Evolutionary conservation across 805 yeast species (phyloP), one percentile per base, ranked within the genome.

Genomic region (Metschnikowia picachoensis): DNA sequence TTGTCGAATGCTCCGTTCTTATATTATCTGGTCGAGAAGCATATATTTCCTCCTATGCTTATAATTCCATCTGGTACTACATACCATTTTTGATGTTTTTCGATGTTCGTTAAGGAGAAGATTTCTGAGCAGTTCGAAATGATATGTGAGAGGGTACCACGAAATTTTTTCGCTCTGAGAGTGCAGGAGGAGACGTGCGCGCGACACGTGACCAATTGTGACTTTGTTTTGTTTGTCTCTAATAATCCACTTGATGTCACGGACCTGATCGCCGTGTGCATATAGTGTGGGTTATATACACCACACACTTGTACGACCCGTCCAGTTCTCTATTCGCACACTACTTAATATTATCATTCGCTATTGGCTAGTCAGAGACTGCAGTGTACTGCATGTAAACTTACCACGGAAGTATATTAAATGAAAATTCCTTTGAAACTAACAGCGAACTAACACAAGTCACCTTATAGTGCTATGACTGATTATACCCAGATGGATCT

Each of bases 41-140:
- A 30, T 29, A 6, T 29, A 14, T 9, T 7, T 15, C 12, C 14
- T 12, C 20, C 14, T 30, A 30, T 34, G 39, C 17, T 44, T 30
- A 32, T n/a, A 9, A n/a, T 14, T 20, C 31, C 17, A 12, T 39
- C 30, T n/a, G 39, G 42, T 28, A 42, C 39, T 33, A 64, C 69
- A 64, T 65, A 65, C 69, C 69, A 65, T 64, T 56, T 61, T 64
- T 55, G 59, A 56, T 60, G 56, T 52, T 62, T 63, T 58, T 46
- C 56, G 53, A 48, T 53, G 55, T 54, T 52, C 53, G 55, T 47
- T 43, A 48, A 45, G 52, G 49, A 49, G 56, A 50, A 49, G 53
- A 39, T 49, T 53, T 44, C 44, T 42, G 37, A 27, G 46, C 31
- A 27, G 43, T 27, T 47, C 48, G 43, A 33, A 34, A 46, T 25